These are phyloP conservation scores for Pleurotus citrinopileatus DNA, from an alignment of 768 basidiomycete genomes.

Conservation along the genomic window DNA sequence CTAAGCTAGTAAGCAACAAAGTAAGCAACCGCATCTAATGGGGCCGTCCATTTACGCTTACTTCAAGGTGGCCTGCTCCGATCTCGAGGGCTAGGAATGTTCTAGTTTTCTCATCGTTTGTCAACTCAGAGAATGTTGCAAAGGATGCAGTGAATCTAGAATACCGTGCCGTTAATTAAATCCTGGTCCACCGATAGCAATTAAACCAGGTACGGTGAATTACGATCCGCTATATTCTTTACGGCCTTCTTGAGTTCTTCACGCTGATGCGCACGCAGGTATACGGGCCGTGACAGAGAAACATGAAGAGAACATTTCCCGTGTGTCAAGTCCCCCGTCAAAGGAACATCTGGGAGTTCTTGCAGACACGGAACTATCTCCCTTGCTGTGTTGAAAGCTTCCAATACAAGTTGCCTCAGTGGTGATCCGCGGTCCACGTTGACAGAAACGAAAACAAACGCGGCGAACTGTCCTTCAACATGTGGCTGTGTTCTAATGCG, in stretches of 20 bases:
- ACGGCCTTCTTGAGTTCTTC: constrained; percentile 68
- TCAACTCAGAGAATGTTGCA: constrained; percentile 63
- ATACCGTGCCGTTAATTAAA: constrained; percentile 2
- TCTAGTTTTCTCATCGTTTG: constrained; percentile 79
- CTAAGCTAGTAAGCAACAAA: constrained; percentile 55
- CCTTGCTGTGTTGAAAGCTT: constrained; percentile 43
- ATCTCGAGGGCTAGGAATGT: constrained; percentile 80
- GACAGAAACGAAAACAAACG: constrained; percentile 76
- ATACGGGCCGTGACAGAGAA: constrained; percentile 82
- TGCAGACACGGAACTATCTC: constrained; percentile 44
- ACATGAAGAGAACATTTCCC: constrained; percentile 63
- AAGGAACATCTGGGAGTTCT: constrained; percentile 28
- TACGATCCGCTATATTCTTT: constrained; percentile 43
- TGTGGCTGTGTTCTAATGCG: constrained; percentile 72
- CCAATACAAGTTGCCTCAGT: constrained; percentile 44
- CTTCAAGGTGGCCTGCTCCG: constrained; percentile 81
- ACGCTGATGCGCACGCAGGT: constrained; percentile 75
- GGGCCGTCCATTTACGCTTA: constrained; percentile 24
- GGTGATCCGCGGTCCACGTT: constrained; percentile 36
- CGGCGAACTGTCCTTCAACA: constrained; percentile 82
- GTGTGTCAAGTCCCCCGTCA: constrained; percentile 13
- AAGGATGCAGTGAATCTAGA: constrained; percentile 73
- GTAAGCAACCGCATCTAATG: neutral
- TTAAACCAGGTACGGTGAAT: constrained; percentile 42
- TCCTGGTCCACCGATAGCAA: neutral